Evolutionary conservation across 148 eudicot genomes (phyloP), one percentile per base, ranked within the genome.

Genomic region (Gaultheria prostrata): DNA sequence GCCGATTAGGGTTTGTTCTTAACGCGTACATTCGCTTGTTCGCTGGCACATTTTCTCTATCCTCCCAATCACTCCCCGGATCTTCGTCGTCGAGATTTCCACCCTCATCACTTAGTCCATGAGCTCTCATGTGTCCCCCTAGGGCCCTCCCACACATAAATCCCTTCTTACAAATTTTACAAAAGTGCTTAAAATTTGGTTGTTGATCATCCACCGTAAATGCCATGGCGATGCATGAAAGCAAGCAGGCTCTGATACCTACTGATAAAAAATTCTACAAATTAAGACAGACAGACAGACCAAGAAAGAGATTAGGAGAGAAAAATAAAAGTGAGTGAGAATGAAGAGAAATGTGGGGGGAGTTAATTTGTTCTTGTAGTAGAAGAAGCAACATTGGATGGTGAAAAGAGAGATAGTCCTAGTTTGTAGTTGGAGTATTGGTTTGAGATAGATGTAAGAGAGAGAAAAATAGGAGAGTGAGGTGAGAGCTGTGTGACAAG

Each of bases 71-170:
- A 30, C 91, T 89, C 0, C 80, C 88, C 1, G 83, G 90, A 75
- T 95, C 94, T 9, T 93, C 95, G 46, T 94, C 94, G 20, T 93
- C 93, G 1, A 91, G 59, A 43, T 45, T 84, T 3, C 83, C 89
- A 14, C 77, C 53, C 69, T 93, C 98, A 13, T 94, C 97, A 2
- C 95, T 92, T 6, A 92, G 93, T 2, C 98, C 99, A 74, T 94
- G 99, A 83, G 99, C 98, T 79, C 99, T 89, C 99, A 96, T 96
- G 84, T 93, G 98, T 24, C 99, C 99, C 63, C 99, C 99, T 28
- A 96, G 88, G 70, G 99, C 99, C 83, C 97, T 86, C 45, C 99
- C 99, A 67, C 99, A 96, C 87, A 93, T 81, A 74, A 96, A 96
- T 3, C 99, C 99, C 82, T 92, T 96, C 85, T 91, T 93, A 81